Evolutionary conservation across 306 rosid species (phyloP), one percentile per base, ranked within the genome.

Genomic region (Alnus rubra): DNA sequence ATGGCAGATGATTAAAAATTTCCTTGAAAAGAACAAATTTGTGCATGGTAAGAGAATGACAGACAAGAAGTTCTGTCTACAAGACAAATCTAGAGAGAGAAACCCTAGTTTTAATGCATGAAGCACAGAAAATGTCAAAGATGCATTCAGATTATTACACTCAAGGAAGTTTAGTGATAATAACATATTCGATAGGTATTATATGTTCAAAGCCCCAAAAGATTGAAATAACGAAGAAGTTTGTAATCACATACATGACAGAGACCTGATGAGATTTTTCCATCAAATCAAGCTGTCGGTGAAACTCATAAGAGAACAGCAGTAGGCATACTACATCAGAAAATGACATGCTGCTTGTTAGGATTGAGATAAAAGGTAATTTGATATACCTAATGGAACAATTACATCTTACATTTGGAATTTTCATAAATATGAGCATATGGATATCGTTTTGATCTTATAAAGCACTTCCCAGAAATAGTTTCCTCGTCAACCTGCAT

Each of bases 241-340:
- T 71, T 62, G 77, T 60, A 30, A 78, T 54, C 78, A 88, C 97
- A 56, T 94, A 94, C 97, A 48, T 75, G 82, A 90, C 87, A 48
- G 94, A 82, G 81, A 92, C 78, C 37, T 83, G 90, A 75, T 79
- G 82, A 78, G 97, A 86, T 82, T 84, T 85, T 35, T 83, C 89
- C 81, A 64, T 83, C 71, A 80, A 73, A 85, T 84, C 33, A 82
- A 91, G 91, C 75, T 84, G 89, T 8, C 88, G 90, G 76, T 89
- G 97, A 82, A 94, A 96, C 88, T 88, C 98, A 59, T 82, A 87
- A 63, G 98, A 82, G 88, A 88, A 92, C 62, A 94, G 87, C 81
- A 92, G 86, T 50, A 92, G 63, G 72, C 86, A 92, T 68, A 91
- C 98, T 94, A 83, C 82, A 80, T 56, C 79, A 84, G 3, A 39